Conservation (phyloP, 2,329 filamentous ascomycete species). For the Huntiella abstrusa region DNA sequence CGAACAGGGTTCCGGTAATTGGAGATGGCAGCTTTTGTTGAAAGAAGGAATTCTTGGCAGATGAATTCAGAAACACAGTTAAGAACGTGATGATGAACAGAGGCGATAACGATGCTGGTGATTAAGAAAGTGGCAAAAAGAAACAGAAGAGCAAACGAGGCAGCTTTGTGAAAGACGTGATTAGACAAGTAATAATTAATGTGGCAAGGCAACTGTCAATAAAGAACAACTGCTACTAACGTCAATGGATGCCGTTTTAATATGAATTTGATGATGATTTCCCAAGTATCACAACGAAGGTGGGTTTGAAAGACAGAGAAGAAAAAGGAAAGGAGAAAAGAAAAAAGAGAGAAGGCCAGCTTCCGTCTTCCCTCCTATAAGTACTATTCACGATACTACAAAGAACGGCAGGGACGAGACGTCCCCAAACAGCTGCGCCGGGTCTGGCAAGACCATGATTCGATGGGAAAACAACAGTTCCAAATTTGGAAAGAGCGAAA, state of each 20-base stretch:
- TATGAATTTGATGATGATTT: background rate
- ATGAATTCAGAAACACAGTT: too few relatives aligned
- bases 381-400: background rate
- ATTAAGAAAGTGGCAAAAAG: background rate
- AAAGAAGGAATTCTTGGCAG: too few relatives aligned
- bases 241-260: background rate
- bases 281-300: too few relatives aligned
- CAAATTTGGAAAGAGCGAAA: constrained; percentile 1
- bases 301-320: background rate
- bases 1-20: too few relatives aligned
- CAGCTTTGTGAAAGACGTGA: background rate
- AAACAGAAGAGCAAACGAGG: background rate
- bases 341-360: background rate
- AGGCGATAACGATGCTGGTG: too few relatives aligned
- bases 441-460: background rate
- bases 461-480: background rate
- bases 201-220: background rate
- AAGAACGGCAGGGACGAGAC: background rate
- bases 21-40: too few relatives aligned
- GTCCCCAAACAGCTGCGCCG: background rate
- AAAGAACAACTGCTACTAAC: background rate
- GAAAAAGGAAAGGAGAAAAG: background rate
- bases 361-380: background rate
- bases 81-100: too few relatives aligned
- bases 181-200: background rate